Base-by-base conservation (phyloP, 768 basidiomycete species). In the Boletus subcaerulescens region DNA sequence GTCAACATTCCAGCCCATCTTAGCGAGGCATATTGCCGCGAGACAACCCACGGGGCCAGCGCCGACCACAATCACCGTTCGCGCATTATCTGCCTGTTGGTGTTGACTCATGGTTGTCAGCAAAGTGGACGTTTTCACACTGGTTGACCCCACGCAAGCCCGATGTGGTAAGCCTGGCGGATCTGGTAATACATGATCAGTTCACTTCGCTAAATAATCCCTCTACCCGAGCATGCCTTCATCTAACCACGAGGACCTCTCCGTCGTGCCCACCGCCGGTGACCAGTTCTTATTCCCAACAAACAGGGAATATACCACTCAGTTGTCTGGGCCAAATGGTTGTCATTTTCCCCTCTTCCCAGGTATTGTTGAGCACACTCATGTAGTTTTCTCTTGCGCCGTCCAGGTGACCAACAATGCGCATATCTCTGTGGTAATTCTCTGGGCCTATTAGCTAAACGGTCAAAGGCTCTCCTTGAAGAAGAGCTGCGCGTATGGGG, bases 371-470 rank as follows among this genome's bases (percentile, higher is more conserved):
- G 48, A 39, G 32, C 24, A 44, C 35, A 33, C 65, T 66, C 45
- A 69, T 39, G n/a, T 15, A 29, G 12, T 35, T 49, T 53, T 38
- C 53, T 59, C 44, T 55, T 40, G 47, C 49, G 40, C 45, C 44
- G 52, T 61, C 20, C 57, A 76, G 72, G 70, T 77, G 82, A 83
- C 47, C 69, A 66, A 52, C 74, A 76, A 52, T 86, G 84, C 69
- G 83, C 86, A 33, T 99, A 99, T 71, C 84, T 99, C 48, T 95
- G 92, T 68, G 97, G 97, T 33, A 98, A 99, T 74, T 98, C 94
- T 24, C 81, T 98, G 11, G 97, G 97, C 5, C 78, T 88, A 51
- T 75, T 91, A 64, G 82, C 90, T 42, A 91, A 85, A 68, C 77
- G 82, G 36, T 89, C 94, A 31, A 79, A 81, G 58, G 68, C 77